These are phyloP conservation scores for Lichtheimia ornata DNA, from an alignment of 371 early-diverging fungal species.

Conservation along the genomic window DNA sequence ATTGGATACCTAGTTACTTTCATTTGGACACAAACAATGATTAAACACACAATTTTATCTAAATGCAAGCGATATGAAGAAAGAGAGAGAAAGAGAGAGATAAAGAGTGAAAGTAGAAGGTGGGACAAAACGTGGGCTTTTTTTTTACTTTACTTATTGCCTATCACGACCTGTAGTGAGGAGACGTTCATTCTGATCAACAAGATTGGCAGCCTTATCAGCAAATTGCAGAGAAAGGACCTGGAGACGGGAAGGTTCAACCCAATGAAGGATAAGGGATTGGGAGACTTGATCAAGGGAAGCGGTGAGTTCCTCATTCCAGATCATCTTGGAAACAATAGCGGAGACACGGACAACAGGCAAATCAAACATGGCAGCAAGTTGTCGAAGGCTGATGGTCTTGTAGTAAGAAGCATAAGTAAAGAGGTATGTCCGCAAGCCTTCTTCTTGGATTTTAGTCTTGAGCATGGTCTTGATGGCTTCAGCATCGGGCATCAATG, in stretches of 20 bases:
- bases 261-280: conserved; percentile 81
- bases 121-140: not conserved
- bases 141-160: conserved; percentile 11
- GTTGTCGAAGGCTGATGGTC: conserved; percentile 79
- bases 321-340: conserved; percentile 91
- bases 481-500: conserved; percentile 79
- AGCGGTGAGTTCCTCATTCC: conserved; percentile 86
- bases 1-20: conserved; percentile 86
- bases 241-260: conserved; percentile 85
- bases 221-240: conserved; percentile 82
- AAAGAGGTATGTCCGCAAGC: conserved; percentile 94
- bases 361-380: conserved; percentile 87
- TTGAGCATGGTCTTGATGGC: conserved; percentile 88
- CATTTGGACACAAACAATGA: conserved; percentile 20
- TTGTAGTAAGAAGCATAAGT: conserved; percentile 87
- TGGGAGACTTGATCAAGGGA: conserved; percentile 81
- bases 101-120: not conserved
- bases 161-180: conserved; percentile 50
- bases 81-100: not conserved
- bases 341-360: conserved; percentile 65
- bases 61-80: not conserved
- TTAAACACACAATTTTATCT: not conserved
- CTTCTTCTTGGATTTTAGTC: conserved; percentile 92
- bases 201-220: conserved; percentile 86
- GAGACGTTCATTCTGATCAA: conserved; percentile 91